Evolutionary conservation across 31 red algal genomes (phyloP).

Genomic region (Endocladia muricata): DNA sequence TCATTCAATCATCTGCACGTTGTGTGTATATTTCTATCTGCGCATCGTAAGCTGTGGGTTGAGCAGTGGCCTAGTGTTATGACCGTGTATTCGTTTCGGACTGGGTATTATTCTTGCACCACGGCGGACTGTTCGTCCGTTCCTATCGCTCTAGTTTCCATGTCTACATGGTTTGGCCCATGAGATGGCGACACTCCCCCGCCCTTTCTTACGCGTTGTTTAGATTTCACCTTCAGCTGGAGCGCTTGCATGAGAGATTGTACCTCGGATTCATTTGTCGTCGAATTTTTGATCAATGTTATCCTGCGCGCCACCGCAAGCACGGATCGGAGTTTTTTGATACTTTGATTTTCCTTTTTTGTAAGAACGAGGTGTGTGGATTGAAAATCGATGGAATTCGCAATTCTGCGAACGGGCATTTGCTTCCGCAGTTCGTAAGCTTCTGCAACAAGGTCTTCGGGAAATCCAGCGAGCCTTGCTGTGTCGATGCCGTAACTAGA

Average conservation of each 20-base stretch:
- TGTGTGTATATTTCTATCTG: too few species aligned
- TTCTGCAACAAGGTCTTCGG: conserved; percentile 12
- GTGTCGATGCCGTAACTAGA: conserved; percentile 63
- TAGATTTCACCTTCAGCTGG: conserved; percentile 9
- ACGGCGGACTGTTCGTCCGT: too few species aligned
- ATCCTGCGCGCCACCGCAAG: conserved; percentile 24
- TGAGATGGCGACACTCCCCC: too few species aligned
- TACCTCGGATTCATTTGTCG: background rate
- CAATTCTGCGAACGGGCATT: conserved; percentile 25
- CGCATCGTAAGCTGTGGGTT: too few species aligned
- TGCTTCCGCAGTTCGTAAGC: conserved; percentile 9
- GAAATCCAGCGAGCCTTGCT: conserved; percentile 44
- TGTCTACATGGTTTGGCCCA: too few species aligned
- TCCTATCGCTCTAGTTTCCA: too few species aligned
- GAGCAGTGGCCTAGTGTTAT: too few species aligned
- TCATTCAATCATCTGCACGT: too few species aligned
- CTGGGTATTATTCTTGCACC: too few species aligned
- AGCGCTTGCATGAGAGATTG: conserved; percentile 10
- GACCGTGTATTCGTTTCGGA: too few species aligned
- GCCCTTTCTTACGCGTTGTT: background rate
- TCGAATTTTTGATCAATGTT: conserved; percentile 2
- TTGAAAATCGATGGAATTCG: conserved; percentile 6
- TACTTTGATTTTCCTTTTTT: conserved; percentile 5
- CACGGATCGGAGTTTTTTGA: conserved; percentile 11
- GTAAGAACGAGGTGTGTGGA: conserved; percentile 6